Conservation (phyloP, 768 basidiomycete species). For the Russula earlei region DNA sequence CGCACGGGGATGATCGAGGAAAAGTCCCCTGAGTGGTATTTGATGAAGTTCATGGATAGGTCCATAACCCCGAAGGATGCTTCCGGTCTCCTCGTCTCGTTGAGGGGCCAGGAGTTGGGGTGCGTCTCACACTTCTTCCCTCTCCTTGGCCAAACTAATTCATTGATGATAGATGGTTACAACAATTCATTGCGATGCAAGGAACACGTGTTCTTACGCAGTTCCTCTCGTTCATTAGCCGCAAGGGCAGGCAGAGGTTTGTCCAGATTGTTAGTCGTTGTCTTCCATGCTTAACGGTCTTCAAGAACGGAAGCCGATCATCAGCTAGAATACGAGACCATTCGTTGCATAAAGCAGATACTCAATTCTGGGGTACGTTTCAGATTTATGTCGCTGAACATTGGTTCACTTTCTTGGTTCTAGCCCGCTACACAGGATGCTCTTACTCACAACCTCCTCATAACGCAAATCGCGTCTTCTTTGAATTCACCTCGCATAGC, state of each 20-base stretch:
- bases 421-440: conserved; percentile 56
- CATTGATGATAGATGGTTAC: conserved; percentile 56
- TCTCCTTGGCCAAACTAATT: background rate
- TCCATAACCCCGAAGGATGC: conserved; percentile 79
- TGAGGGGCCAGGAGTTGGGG: conserved; percentile 76
- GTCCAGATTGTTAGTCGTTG: conserved; percentile 10
- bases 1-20: conserved; percentile 44
- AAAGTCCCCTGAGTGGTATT: conserved; percentile 87
- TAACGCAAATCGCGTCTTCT: conserved; percentile 72
- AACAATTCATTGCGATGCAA: conserved; percentile 60
- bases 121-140: conserved; percentile 29
- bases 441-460: conserved; percentile 58
- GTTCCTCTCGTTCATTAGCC: conserved; percentile 63
- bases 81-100: conserved; percentile 59
- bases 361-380: conserved; percentile 53
- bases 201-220: conserved; percentile 83
- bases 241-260: conserved; percentile 57
- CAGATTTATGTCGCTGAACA: conserved; percentile 1
- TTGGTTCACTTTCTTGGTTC: conserved; percentile 12
- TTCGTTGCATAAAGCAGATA: conserved; percentile 79
- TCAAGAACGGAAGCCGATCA: conserved; percentile 56
- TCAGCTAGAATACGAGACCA: conserved; percentile 74
- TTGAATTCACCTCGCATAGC: conserved; percentile 73
- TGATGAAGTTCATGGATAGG: conserved; percentile 81
- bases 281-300: background rate